Conservation (phyloP, 2,329 filamentous ascomycete genomes). For the Alternaria sp. region DNA sequence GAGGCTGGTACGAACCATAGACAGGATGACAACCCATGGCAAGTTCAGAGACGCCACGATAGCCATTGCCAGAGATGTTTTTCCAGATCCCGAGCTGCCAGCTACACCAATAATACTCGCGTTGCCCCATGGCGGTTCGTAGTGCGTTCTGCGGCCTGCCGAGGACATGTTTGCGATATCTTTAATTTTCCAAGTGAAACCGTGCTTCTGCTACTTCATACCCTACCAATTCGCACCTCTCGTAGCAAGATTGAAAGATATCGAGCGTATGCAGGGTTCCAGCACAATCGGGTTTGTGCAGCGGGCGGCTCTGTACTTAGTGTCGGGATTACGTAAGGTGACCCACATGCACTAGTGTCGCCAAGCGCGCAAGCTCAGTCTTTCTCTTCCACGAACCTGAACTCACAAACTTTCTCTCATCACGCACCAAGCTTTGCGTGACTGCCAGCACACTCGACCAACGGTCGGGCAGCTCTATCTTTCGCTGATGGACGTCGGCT, state of each 20-base stretch:
- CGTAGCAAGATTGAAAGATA: slow-evolving; percentile 21
- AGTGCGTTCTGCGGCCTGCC: slow-evolving; percentile 65
- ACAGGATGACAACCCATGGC: slow-evolving; percentile 97
- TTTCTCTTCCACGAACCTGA: slow-evolving; percentile 35
- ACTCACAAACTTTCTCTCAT: slow-evolving; percentile 29
- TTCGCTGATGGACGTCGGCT: slow-evolving; percentile 49
- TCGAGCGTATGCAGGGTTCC: slow-evolving; percentile 23
- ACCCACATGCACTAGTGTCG: slow-evolving; percentile 23
- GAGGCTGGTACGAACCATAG: slow-evolving; percentile 71
- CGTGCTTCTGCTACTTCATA: slow-evolving; percentile 16
- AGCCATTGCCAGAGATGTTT: slow-evolving; percentile 91
- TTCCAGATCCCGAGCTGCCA: slow-evolving; percentile 92
- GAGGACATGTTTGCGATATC: slow-evolving; percentile 30
- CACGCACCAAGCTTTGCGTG: slow-evolving; percentile 43
- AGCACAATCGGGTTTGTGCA: slow-evolving; percentile 22
- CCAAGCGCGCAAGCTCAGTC: slow-evolving; percentile 39
- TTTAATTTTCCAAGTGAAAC: not conserved
- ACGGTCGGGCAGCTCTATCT: slow-evolving; percentile 40
- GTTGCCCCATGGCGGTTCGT: slow-evolving; percentile 94
- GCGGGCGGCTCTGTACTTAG: slow-evolving; percentile 20
- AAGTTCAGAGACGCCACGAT: slow-evolving; percentile 90
- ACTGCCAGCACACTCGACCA: slow-evolving; percentile 39
- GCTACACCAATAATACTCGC: slow-evolving; percentile 96
- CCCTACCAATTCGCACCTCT: slow-evolving; percentile 11
- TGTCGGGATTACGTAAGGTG: slow-evolving; percentile 24